These are phyloP conservation scores for Phytophthora pluvialis DNA, from an alignment of 352 stramenopile species.

Conservation along the genomic window DNA sequence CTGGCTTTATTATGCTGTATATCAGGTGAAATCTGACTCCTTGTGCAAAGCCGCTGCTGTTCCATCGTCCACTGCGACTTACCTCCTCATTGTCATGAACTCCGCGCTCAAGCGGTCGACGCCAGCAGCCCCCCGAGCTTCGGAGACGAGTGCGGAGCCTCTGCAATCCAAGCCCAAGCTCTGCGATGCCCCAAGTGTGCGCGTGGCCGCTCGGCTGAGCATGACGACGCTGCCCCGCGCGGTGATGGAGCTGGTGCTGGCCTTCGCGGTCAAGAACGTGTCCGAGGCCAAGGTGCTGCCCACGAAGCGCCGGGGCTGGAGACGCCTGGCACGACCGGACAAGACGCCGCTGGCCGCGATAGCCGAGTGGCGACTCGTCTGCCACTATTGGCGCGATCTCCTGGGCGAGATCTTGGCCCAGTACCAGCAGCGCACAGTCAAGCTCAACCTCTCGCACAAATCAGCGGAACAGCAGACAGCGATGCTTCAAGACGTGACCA, in stretches of 20 bases:
- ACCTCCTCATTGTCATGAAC: constrained; percentile 28
- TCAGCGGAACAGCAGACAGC: constrained; percentile 30
- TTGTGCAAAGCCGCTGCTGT: constrained; percentile 6
- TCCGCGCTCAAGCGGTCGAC: constrained; percentile 31
- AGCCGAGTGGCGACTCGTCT: constrained; percentile 48
- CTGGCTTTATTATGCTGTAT: constrained; percentile 26
- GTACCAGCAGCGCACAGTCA: constrained; percentile 48
- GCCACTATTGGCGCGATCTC: constrained; percentile 53
- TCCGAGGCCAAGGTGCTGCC: constrained; percentile 52
- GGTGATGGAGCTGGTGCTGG: constrained; percentile 60
- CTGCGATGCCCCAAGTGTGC: constrained; percentile 1
- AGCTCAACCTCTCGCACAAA: constrained; percentile 61
- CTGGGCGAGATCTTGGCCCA: constrained; percentile 53
- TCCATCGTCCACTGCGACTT: constrained; percentile 14
- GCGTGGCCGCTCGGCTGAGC: constrained; percentile 8
- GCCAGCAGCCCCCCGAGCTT: constrained; percentile 2
- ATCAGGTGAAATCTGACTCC: constrained; percentile 20
- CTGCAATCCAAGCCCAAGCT: constrained; percentile 23
- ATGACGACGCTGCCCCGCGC: constrained; percentile 50
- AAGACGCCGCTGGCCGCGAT: constrained; percentile 50
- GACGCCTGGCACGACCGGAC: constrained; percentile 38
- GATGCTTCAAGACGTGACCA: constrained; percentile 25
- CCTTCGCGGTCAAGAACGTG: constrained; percentile 61
- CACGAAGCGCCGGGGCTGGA: constrained; percentile 52
- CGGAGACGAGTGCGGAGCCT: constrained; percentile 10